Evolutionary conservation across 2,329 filamentous ascomycete species (phyloP).

Genomic region (Cercospora beticola): DNA sequence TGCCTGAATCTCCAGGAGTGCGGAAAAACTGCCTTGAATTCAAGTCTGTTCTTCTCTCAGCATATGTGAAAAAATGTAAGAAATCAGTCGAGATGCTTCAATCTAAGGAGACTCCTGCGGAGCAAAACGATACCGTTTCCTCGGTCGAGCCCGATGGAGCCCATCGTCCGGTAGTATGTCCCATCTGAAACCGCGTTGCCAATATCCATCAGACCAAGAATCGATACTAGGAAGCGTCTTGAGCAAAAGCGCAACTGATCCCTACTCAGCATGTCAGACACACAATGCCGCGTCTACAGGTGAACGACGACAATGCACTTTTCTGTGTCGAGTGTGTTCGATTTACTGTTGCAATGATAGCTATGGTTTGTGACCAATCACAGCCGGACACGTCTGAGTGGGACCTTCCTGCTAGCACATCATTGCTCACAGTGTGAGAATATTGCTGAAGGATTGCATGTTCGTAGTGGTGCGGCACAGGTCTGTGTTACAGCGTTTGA

Average conservation of each 20-base stretch:
- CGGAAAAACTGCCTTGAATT: not conserved
- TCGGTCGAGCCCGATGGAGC: not conserved
- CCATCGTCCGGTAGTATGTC: not conserved
- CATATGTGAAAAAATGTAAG: not conserved
- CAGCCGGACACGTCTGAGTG: slow-evolving; percentile 11
- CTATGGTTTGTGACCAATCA: slow-evolving; percentile 12
- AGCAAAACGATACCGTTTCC: not conserved
- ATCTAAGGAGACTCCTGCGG: not conserved
- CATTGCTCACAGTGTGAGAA: not conserved
- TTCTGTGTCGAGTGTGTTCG: not conserved
- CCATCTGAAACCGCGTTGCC: not conserved
- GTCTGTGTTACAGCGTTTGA: not conserved
- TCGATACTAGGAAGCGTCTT: not conserved
- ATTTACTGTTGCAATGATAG: not conserved
- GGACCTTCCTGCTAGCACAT: not conserved
- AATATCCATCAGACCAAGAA: not conserved
- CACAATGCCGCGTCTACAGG: not conserved
- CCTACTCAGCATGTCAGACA: too few relatives aligned
- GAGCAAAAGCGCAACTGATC: not conserved
- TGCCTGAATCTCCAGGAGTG: not conserved
- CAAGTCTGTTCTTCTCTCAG: not conserved
- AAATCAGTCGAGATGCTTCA: not conserved
- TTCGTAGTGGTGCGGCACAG: not conserved
- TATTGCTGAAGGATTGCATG: not conserved
- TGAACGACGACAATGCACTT: not conserved